These are phyloP conservation scores for Phytophthora crassamura DNA, from an alignment of 352 stramenopile species.

Conservation along the genomic window DNA sequence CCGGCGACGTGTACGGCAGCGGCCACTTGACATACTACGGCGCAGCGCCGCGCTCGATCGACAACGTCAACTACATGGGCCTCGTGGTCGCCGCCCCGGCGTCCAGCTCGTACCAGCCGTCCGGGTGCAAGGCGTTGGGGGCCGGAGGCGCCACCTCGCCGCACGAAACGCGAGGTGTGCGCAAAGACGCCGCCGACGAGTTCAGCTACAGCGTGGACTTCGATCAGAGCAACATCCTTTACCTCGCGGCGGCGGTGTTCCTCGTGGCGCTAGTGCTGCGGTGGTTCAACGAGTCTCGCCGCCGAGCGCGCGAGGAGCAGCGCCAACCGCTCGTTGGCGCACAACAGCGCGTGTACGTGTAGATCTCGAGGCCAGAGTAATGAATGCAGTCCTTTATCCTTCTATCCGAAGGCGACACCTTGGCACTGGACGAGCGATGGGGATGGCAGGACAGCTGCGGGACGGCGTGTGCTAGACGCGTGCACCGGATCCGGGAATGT, in stretches of 20 bases:
- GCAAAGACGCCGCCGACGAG: not conserved
- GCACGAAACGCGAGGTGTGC: not conserved
- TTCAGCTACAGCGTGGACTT: slow-evolving; percentile 7
- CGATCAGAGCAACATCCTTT: slow-evolving; percentile 19
- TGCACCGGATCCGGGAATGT: slow-evolving; percentile 23
- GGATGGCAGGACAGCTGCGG: slow-evolving; percentile 1
- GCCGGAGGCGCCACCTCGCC: not conserved
- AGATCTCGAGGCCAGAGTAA: not conserved
- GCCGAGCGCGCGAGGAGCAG: slow-evolving; percentile 26
- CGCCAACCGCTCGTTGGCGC: slow-evolving; percentile 20
- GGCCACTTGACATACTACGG: slow-evolving; percentile 27
- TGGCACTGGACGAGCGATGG: not conserved
- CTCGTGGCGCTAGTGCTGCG: slow-evolving; percentile 24
- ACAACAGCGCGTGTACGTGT: slow-evolving; percentile 22
- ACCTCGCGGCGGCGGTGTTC: slow-evolving; percentile 21
- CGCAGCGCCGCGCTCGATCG: slow-evolving; percentile 19
- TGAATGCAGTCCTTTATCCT: too few species aligned
- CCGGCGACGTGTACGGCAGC: slow-evolving; percentile 30
- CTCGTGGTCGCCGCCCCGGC: slow-evolving; percentile 15
- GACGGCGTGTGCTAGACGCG: slow-evolving; percentile 9
- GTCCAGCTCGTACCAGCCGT: slow-evolving; percentile 16
- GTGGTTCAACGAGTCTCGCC: slow-evolving; percentile 37
- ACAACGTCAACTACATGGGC: slow-evolving; percentile 31
- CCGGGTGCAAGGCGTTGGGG: slow-evolving; percentile 12
- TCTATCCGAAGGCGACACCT: not conserved